Base-by-base conservation (phyloP, 176 grass and related monocot species). In the Oryza rufipogon region DNA sequence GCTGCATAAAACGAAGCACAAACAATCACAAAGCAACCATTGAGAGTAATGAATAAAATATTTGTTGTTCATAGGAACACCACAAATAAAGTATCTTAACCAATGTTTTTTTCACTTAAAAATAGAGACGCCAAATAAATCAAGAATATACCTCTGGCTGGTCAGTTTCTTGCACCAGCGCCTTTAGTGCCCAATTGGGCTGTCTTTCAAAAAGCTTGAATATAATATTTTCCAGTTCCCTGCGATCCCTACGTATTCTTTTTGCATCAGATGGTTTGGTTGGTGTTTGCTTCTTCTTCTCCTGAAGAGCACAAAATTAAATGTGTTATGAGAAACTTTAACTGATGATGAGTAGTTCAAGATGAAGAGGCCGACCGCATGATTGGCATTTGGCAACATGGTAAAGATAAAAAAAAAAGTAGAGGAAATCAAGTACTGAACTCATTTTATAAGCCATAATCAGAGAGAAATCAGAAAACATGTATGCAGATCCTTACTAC, bases 181-280 rank as follows among this genome's bases (percentile, higher is more conserved):
- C 90, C 77, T 97, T 97, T 38, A 97, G 54, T 23, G 95, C 90
- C 95, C 95, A 97, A 75, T 97, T 95, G 26, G 95, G 89, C 82
- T 97, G 95, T 70, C 58, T 91, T 81, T 97, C 95, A 65, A 97
- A 95, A 71, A 97, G 92, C 81, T 95, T 97, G 84, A 97, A 97
- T 65, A 95, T 94, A 61, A 97, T 97, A 78, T 95, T 94, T 76
- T 93, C 95, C 84, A 97, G 81, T 64, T 97, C 95, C 8, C 86
- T 80, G 7, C 92, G 89, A 76, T 97, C 95, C 75, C 89, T 90
- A 45, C 92, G 92, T 85, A 87, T 97, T 64, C 95, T 90, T 87
- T 97, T 97, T 54, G 87, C 91, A 28, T 97, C 95, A 12, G 90
- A 86, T 80, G 84, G 88, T 84, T 97, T 97, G 9, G 88, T 85